Percentiles rank a stretch among this genome's conserved stretches.
These are phyloP conservation scores for Samsoniella hepiali DNA, from an alignment of 2,329 filamentous ascomycete species.

Conservation along the genomic window DNA sequence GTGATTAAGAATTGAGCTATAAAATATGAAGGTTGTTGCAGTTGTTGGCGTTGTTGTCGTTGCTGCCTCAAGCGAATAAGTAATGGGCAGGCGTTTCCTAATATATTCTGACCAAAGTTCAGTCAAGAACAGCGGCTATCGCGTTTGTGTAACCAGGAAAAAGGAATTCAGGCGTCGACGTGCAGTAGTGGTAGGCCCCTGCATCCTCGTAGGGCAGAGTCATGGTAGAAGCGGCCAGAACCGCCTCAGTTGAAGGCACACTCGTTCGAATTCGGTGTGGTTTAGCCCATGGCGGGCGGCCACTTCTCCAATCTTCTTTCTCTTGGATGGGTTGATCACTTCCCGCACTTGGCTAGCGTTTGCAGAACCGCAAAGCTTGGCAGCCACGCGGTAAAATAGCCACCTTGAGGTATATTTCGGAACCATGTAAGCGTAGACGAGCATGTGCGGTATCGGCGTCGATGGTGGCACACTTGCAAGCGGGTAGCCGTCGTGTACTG, in stretches of 20 bases:
- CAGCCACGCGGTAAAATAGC: conserved; percentile 38
- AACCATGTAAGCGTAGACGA: conserved; percentile 40
- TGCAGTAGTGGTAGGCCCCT: conserved; percentile 8
- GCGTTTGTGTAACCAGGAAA: not conserved
- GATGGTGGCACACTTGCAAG: conserved; percentile 30
- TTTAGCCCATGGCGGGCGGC: conserved; percentile 39
- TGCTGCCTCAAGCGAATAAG: not conserved
- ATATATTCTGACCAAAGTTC: not conserved
- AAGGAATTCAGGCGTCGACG: not conserved
- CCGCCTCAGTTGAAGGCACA: conserved; percentile 28
- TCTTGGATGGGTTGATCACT: conserved; percentile 43
- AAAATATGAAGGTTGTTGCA: not conserved
- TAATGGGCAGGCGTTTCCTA: not conserved
- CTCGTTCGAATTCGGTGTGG: conserved; percentile 28
- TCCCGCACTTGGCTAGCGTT: conserved; percentile 33
- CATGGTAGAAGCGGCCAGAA: conserved; percentile 35
- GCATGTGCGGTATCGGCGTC: conserved; percentile 21
- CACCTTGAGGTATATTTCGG: conserved; percentile 42
- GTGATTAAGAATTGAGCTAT: not conserved
- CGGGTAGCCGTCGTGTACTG: conserved; percentile 36
- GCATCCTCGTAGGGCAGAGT: not conserved
- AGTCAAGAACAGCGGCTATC: not conserved
- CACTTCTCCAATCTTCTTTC: conserved; percentile 34
- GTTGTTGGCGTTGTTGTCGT: too few relatives aligned
- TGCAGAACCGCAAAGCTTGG: conserved; percentile 30